Evolutionary conservation across 768 basidiomycete genomes (phyloP).

Genomic region (Tulasnella sp.): DNA sequence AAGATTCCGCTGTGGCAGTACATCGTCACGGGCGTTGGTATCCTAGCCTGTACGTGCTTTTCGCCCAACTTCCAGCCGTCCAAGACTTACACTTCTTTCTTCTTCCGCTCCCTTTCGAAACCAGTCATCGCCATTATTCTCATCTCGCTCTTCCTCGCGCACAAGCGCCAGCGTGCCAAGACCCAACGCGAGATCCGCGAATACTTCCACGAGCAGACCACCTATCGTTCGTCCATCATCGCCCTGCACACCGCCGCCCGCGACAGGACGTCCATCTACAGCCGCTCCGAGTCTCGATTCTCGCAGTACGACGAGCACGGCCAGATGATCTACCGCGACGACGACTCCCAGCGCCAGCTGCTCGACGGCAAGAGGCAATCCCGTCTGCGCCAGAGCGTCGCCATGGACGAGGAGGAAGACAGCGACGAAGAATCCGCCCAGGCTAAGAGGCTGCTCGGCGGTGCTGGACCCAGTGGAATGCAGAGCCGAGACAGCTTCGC

Average conservation of each 20-base stretch:
- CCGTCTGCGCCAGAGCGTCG: neutral
- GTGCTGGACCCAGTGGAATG: neutral
- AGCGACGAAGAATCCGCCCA: slow-evolving; percentile 24
- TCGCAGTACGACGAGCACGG: slow-evolving; percentile 29
- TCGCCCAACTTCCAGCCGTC: neutral
- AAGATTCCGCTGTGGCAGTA: slow-evolving; percentile 27
- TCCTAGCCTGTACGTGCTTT: slow-evolving; percentile 21
- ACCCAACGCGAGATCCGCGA: slow-evolving; percentile 24
- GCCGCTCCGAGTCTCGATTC: slow-evolving; percentile 18
- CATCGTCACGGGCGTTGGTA: slow-evolving; percentile 21
- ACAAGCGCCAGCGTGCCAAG: slow-evolving; percentile 18
- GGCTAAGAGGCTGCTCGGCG: neutral
- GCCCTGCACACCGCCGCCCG: slow-evolving; percentile 27
- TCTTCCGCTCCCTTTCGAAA: neutral
- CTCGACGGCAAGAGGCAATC: neutral
- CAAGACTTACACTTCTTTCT: neutral
- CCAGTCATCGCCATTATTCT: slow-evolving; percentile 20
- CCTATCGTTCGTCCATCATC: slow-evolving; percentile 27
- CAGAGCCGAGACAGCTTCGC: neutral
- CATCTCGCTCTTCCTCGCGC: slow-evolving; percentile 20
- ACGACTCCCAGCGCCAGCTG: slow-evolving; percentile 23
- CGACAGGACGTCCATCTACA: slow-evolving; percentile 25
- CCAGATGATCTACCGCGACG: slow-evolving; percentile 27
- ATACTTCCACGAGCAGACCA: slow-evolving; percentile 29
- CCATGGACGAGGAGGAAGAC: slow-evolving; percentile 12